These are phyloP conservation scores for Catharanthus roseus DNA, from an alignment of 257 asterid genomes.

Conservation along the genomic window DNA sequence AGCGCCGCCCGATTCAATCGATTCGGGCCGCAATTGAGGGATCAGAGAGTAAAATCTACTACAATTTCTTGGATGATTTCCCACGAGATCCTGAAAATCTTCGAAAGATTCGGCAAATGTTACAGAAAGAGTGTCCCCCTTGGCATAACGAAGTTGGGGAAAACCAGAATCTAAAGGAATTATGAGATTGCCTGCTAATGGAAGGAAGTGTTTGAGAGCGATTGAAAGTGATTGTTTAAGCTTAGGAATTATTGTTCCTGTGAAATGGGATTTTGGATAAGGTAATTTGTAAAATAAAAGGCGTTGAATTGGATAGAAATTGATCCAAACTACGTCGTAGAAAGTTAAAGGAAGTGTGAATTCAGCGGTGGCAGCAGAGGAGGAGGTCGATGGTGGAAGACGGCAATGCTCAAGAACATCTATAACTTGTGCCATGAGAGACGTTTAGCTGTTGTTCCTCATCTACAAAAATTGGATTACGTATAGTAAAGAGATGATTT, in stretches of 20 bases:
- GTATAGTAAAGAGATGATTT: no score
- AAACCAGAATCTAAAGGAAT: constrained; percentile 16
- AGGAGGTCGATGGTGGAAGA: constrained; percentile 2
- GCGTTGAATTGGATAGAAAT: constrained; percentile 34
- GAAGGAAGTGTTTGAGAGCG: constrained; percentile 43
- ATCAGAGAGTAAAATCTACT: constrained; percentile 30
- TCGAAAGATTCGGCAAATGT: constrained; percentile 19
- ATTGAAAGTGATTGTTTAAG: constrained; percentile 41
- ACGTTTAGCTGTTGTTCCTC: no score
- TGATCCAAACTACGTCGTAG: constrained; percentile 36
- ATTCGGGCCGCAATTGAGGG: constrained; percentile 29
- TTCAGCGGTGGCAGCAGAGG: no score
- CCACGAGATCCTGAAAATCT: constrained; percentile 28
- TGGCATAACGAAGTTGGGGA: constrained; percentile 29
- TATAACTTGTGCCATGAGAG: constrained; percentile 20
- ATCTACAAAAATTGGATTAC: no score
- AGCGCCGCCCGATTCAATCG: constrained; percentile 8
- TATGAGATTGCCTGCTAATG: constrained; percentile 34
- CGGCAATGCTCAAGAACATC: background rate
- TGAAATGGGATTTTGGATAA: constrained; percentile 23
- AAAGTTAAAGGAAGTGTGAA: constrained; percentile 25
- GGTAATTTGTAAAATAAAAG: constrained; percentile 42
- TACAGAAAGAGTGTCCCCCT: constrained; percentile 36
- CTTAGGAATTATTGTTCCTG: constrained; percentile 29
- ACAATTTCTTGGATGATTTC: constrained; percentile 26